Evolutionary conservation across 148 eudicot species (phyloP), one percentile per base, ranked within the genome.

Genomic region (Salicornia ramosissima): DNA sequence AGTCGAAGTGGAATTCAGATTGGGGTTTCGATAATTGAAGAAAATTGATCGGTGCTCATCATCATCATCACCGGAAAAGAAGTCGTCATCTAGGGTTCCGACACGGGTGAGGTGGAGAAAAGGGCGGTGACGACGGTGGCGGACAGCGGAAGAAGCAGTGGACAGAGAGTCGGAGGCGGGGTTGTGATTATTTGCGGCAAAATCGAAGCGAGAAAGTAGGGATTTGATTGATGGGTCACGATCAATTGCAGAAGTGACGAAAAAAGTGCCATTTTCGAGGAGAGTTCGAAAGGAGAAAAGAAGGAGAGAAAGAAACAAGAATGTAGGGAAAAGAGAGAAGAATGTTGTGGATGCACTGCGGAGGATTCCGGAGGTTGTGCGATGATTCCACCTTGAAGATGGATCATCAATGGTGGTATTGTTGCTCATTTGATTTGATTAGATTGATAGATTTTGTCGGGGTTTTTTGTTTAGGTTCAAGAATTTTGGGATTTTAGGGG

Each of bases 71-170:
- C 90, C 88, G 45, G 96, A 88, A 70, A 93, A 88, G 82, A 90
- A 84, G 60, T 90, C 98, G 11, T 90, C 97, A 59, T 90, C 96
- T 3, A 90, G 83, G 24, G 92, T 84, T 0, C 97, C 95, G n/a
- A 88, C 87, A 0, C 96, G 89, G 29, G 98, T 84, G 58, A 90
- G 86, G 70, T 88, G 97, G 42, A 88, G 89, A 21, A 90, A 88
- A 10, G 88, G 86, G 19, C 89, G 82, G 52, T 84, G 86, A 24
- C 87, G 84, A 34, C 82, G 91, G 74, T 50, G 83, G 45, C 25
- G 83, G 39, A 43, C 77, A 34, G 71, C 52, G 63, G 55, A 26
- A 58, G 70, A 53, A n/a, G n/a, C n/a, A n/a, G n/a, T n/a, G 31
- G 71, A 68, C 49, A 25, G 65, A 34, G 83, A 70, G 10, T 69